Percentiles rank a stretch among this genome's conserved stretches.
phyloP scores from a whole-genome alignment of 208 protist genomes.

The Naegleria gruberi region DNA sequence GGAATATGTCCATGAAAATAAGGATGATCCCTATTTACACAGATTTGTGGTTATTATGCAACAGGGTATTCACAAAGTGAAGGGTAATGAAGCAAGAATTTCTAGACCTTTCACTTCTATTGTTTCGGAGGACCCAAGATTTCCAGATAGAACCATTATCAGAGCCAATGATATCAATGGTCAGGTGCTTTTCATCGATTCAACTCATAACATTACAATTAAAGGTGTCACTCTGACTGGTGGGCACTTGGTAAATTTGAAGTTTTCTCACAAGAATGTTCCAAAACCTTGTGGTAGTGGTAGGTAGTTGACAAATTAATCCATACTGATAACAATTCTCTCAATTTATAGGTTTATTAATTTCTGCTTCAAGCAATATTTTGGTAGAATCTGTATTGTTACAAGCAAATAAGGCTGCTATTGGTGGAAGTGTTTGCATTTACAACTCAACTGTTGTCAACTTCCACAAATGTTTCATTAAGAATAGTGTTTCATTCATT shows the following conservation, averaged over 20 bases:
- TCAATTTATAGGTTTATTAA: neutral
- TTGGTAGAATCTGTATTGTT: neutral
- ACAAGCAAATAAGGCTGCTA: neutral
- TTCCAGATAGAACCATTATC: neutral
- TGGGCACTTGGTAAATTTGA: neutral
- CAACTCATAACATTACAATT: neutral
- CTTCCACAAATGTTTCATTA: neutral
- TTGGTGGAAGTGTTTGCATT: neutral
- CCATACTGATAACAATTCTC: no score
- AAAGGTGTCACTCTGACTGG: neutral
- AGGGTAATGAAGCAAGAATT: neutral
- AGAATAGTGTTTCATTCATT: neutral
- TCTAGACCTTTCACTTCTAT: neutral
- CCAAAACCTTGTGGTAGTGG: neutral
- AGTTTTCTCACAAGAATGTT: neutral
- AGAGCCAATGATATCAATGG: neutral
- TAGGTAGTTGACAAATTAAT: neutral
- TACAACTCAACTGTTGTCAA: neutral
- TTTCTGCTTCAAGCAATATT: neutral
- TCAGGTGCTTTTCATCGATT: neutral
- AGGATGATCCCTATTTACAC: neutral
- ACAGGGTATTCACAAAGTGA: neutral
- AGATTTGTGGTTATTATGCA: neutral
- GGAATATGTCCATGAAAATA: neutral
- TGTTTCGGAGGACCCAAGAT: neutral